These are phyloP conservation scores for Phallus indusiatus DNA, from an alignment of 768 basidiomycete genomes.

Conservation along the genomic window DNA sequence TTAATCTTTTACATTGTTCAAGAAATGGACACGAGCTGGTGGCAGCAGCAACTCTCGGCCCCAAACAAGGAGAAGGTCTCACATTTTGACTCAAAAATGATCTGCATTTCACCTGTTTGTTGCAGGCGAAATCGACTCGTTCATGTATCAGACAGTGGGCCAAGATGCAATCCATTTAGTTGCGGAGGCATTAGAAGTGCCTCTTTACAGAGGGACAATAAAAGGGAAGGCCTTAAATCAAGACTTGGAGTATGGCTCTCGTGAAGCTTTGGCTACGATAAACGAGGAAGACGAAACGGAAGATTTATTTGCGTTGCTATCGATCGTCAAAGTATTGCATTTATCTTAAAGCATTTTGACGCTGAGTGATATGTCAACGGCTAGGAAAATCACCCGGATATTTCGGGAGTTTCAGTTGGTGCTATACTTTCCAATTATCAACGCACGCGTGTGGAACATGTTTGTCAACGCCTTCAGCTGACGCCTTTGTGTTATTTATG, in stretches of 20 bases:
- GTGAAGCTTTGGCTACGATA: constrained; percentile 28
- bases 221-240: constrained; percentile 72
- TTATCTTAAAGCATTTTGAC: background rate
- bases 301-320: constrained; percentile 70
- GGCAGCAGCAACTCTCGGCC: constrained; percentile 82
- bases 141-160: constrained; percentile 98
- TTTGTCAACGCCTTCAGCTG: constrained; percentile 73
- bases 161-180: constrained; percentile 87
- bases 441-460: constrained; percentile 93
- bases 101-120: constrained; percentile 11
- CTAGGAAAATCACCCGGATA: constrained; percentile 67
- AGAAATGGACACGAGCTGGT: constrained; percentile 80
- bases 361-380: background rate
- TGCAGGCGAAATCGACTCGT: constrained; percentile 97
- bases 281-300: constrained; percentile 79
- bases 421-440: constrained; percentile 98
- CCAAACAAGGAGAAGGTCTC: constrained; percentile 78
- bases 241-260: constrained; percentile 77
- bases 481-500: constrained; percentile 85
- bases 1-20: constrained; percentile 83
- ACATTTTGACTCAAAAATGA: constrained; percentile 14
- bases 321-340: constrained; percentile 58
- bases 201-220: constrained; percentile 77
- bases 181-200: constrained; percentile 76
- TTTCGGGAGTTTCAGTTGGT: constrained; percentile 85